These are phyloP conservation scores for Daldinia bambusicola DNA, from an alignment of 495 filamentous ascomycete species.

Conservation along the genomic window DNA sequence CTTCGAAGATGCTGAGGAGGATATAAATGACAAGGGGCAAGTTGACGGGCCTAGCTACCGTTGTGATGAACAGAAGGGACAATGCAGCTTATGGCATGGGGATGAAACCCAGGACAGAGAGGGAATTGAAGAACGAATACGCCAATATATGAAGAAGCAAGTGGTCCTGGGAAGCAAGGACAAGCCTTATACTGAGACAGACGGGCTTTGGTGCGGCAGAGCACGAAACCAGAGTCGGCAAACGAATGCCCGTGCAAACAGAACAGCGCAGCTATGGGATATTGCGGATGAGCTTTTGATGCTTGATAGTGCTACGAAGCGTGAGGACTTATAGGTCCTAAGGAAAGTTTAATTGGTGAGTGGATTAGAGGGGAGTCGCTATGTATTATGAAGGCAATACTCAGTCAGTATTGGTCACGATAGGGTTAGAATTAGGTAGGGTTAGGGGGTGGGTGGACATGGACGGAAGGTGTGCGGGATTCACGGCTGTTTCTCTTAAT, in stretches of 20 bases:
- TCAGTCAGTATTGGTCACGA: conserved; percentile 10
- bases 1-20: conserved; percentile 6
- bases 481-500: background rate
- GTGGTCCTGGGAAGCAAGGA: background rate
- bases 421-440: conserved; percentile 16
- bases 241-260: background rate
- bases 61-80: background rate
- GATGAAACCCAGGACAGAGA: conserved; percentile 33
- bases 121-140: conserved; percentile 28
- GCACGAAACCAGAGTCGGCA: background rate
- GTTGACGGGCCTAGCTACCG: conserved; percentile 19
- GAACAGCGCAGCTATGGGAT: conserved; percentile 34
- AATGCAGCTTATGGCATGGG: conserved; percentile 5
- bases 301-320: conserved; percentile 12
- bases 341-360: background rate
- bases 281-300: conserved; percentile 35
- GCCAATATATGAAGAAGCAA: conserved; percentile 9
- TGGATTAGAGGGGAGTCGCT: background rate
- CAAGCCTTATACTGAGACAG: background rate
- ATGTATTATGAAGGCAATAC: conserved; percentile 22
- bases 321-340: background rate
- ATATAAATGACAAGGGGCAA: conserved; percentile 9
- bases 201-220: background rate
- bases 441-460: conserved; percentile 2
- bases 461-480: background rate